These are phyloP conservation scores for Colletotrichum limetticola DNA, from an alignment of 2,329 filamentous ascomycete species.

Conservation along the genomic window DNA sequence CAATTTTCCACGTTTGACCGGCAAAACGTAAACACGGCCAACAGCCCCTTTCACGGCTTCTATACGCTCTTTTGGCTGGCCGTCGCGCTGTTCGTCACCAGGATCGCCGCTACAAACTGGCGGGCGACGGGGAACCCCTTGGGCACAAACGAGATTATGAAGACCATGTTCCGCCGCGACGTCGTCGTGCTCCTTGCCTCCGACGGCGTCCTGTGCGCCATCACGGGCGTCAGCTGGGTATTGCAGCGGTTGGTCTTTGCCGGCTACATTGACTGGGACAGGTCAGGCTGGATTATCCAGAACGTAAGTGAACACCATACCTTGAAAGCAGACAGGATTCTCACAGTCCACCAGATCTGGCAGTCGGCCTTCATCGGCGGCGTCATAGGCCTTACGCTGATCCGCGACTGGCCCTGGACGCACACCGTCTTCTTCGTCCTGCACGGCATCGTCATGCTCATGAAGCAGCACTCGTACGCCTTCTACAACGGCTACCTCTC, in stretches of 20 bases:
- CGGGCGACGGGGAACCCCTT: slow-evolving; percentile 74
- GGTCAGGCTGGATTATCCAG: slow-evolving; percentile 78
- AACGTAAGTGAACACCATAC: slow-evolving; percentile 57
- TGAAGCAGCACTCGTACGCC: slow-evolving; percentile 86
- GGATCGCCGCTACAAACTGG: slow-evolving; percentile 76
- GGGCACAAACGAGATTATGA: slow-evolving; percentile 77
- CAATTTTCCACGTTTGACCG: slow-evolving; percentile 81
- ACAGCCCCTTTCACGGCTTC: slow-evolving; percentile 82
- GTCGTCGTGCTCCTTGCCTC: slow-evolving; percentile 67
- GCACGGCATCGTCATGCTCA: slow-evolving; percentile 79
- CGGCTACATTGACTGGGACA: slow-evolving; percentile 75
- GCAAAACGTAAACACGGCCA: slow-evolving; percentile 71
- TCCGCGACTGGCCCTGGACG: slow-evolving; percentile 84
- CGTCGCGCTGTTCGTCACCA: slow-evolving; percentile 73
- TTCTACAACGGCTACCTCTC: slow-evolving; percentile 83
- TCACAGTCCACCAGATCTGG: slow-evolving; percentile 64
- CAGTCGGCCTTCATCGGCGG: slow-evolving; percentile 71
- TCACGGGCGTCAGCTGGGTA: slow-evolving; percentile 72
- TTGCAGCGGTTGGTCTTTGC: slow-evolving; percentile 70
- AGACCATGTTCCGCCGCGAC: slow-evolving; percentile 70
- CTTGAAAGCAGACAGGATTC: background rate
- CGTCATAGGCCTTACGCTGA: slow-evolving; percentile 73
- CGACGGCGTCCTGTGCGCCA: slow-evolving; percentile 75
- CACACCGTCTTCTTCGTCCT: slow-evolving; percentile 83
- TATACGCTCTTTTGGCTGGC: slow-evolving; percentile 83